These are phyloP conservation scores for Cynanchum wilfordii DNA, from an alignment of 257 asterid species.

Conservation along the genomic window DNA sequence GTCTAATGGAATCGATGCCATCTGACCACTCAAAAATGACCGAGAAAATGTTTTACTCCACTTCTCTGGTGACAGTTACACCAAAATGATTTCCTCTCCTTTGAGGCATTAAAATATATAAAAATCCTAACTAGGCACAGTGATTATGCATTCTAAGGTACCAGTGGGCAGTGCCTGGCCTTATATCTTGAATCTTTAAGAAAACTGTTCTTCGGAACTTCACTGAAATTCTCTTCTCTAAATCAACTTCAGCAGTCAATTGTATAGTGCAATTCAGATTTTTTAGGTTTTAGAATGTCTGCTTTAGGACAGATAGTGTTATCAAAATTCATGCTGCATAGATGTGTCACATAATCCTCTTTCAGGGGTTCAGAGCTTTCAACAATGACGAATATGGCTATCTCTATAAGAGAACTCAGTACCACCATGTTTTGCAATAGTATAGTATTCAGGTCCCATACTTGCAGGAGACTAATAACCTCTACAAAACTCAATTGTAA, in stretches of 20 bases:
- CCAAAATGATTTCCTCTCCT: slow-evolving; percentile 1
- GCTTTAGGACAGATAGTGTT: slow-evolving; percentile 1
- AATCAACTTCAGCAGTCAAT: slow-evolving; percentile 19
- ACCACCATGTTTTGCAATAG: no score
- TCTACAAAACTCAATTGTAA: no score
- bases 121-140: background rate
- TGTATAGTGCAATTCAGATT: slow-evolving; percentile 36
- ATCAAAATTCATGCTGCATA: no score
- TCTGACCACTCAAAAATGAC: slow-evolving; percentile 1
- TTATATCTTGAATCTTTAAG: slow-evolving; percentile 29
- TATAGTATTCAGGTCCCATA: no score
- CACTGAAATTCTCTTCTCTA: background rate
- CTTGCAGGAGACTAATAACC: no score
- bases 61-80: background rate
- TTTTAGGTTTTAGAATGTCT: background rate
- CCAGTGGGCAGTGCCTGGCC: slow-evolving; percentile 13
- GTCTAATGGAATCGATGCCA: background rate
- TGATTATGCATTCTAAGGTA: background rate
- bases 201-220: slow-evolving; percentile 34
- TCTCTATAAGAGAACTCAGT: no score
- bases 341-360: no score
- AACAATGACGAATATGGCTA: no score
- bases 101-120: background rate
- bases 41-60: background rate
- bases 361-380: no score